These are phyloP conservation scores for Aspergillus pseudoviridinutans DNA, from an alignment of 2,329 filamentous ascomycete species.

Conservation along the genomic window DNA sequence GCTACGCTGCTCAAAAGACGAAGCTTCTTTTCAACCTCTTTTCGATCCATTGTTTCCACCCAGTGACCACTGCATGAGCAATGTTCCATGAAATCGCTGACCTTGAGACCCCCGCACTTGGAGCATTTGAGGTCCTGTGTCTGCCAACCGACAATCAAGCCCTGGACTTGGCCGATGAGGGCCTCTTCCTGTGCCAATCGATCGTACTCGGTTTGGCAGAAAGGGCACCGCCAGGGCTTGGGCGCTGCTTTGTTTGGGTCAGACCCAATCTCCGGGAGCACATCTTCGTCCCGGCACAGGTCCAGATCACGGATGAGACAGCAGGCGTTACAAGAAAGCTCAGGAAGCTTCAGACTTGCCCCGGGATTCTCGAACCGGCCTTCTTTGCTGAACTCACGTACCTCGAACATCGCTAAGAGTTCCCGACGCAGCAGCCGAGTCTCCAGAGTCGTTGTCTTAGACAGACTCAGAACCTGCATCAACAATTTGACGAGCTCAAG, in stretches of 20 bases:
- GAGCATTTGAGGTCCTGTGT: slow-evolving; percentile 87
- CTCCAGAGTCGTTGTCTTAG: slow-evolving; percentile 86
- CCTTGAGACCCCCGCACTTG: slow-evolving; percentile 61
- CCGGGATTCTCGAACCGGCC: slow-evolving; percentile 86
- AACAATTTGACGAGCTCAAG: slow-evolving; percentile 89
- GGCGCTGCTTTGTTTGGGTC: slow-evolving; percentile 28
- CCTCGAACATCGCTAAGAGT: slow-evolving; percentile 82
- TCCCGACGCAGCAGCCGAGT: slow-evolving; percentile 85
- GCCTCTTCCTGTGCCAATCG: slow-evolving; percentile 79
- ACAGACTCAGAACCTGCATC: slow-evolving; percentile 86
- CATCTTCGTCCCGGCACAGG: slow-evolving; percentile 81
- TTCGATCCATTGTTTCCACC: slow-evolving; percentile 66
- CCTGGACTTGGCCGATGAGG: slow-evolving; percentile 72
- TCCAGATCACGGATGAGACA: slow-evolving; percentile 86
- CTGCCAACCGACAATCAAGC: slow-evolving; percentile 71
- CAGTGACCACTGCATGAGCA: slow-evolving; percentile 89
- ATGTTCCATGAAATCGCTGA: slow-evolving; percentile 96
- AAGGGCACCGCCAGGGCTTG: slow-evolving; percentile 68
- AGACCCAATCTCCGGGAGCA: slow-evolving; percentile 55
- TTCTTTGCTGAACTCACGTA: slow-evolving; percentile 86
- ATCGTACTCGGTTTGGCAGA: slow-evolving; percentile 72
- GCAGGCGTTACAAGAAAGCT: slow-evolving; percentile 85
- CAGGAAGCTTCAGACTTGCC: slow-evolving; percentile 65
- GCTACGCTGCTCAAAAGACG: slow-evolving; percentile 71
- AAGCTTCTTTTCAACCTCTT: slow-evolving; percentile 62